Percentiles rank a stretch among this genome's conserved stretches.
Conservation (phyloP, 305 asterid genomes). For the Rubia occidens region DNA sequence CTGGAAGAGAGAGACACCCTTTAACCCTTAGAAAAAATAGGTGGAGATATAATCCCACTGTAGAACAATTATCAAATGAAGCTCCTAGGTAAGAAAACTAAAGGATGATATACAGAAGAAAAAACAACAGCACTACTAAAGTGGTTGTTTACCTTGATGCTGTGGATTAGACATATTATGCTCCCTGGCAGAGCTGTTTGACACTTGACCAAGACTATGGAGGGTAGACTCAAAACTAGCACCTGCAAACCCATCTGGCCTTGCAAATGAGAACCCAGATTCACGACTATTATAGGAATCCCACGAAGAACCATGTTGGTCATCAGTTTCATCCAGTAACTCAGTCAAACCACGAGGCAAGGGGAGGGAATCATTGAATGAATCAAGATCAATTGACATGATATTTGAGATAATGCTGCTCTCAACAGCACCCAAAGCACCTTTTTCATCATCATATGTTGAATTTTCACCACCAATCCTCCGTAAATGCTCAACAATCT, state of each 20-base stretch:
- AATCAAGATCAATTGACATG: conserved; percentile 72
- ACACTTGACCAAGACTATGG: conserved; percentile 23
- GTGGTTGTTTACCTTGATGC: conserved; percentile 45
- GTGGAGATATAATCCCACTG: not conserved
- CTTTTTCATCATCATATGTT: conserved; percentile 37
- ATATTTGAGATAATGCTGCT: conserved; percentile 74
- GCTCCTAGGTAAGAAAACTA: not conserved
- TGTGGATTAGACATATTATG: conserved; percentile 49
- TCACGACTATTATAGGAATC: conserved; percentile 51
- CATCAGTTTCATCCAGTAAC: conserved; percentile 43
- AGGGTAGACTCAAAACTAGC: conserved; percentile 28
- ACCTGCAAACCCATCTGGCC: conserved; percentile 44
- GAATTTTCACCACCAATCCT: conserved; percentile 55
- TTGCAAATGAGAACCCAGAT: conserved; percentile 44
- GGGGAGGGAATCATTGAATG: conserved; percentile 49
- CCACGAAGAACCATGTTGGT: conserved; percentile 63
- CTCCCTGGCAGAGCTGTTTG: conserved; percentile 34
- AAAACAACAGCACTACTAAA: not conserved
- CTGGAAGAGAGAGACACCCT: not conserved
- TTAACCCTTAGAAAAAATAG: not conserved
- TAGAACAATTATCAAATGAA: not conserved
- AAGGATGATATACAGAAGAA: conserved; percentile 6
- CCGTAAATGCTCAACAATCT: conserved; percentile 85
- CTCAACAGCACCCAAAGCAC: conserved; percentile 56
- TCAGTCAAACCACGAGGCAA: conserved; percentile 46